phyloP scores from a whole-genome alignment of 805 yeast genomes.

The Lachancea sp. region DNA sequence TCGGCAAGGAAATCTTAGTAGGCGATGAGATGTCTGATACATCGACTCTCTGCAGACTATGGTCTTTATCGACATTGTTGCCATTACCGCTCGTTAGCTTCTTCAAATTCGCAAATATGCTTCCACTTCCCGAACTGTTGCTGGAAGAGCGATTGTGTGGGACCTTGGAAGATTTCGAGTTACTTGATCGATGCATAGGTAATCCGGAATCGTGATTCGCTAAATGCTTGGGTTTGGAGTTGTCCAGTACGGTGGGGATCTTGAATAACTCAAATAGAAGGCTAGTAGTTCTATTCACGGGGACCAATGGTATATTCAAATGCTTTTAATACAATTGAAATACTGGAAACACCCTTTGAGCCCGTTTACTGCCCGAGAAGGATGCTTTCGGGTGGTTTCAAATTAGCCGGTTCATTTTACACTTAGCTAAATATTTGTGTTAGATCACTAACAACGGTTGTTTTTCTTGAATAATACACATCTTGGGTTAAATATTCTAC shows the following conservation, averaged over 20 bases:
- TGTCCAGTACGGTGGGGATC: background rate
- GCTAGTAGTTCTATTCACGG: too few relatives aligned
- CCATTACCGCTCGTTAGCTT: constrained; percentile 19
- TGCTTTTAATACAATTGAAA: too few relatives aligned
- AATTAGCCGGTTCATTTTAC: too few relatives aligned
- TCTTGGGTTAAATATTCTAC: too few relatives aligned
- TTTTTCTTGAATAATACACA: too few relatives aligned
- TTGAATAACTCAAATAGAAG: too few relatives aligned
- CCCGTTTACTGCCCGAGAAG: too few relatives aligned
- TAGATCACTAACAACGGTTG: too few relatives aligned
- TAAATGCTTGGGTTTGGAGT: background rate
- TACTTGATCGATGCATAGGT: constrained; percentile 8
- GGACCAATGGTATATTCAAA: too few relatives aligned
- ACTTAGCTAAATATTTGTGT: too few relatives aligned
- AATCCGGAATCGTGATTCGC: background rate
- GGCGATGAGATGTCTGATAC: constrained; percentile 19
- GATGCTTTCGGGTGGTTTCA: too few relatives aligned
- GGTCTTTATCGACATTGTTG: constrained; percentile 1
- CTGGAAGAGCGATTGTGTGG: constrained; percentile 11
- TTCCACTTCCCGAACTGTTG: constrained; percentile 12
- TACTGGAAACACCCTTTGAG: too few relatives aligned
- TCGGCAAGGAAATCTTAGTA: constrained; percentile 16
- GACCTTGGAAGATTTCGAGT: constrained; percentile 7
- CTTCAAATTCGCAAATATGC: constrained; percentile 26
- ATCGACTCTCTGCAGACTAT: constrained; percentile 7